phyloP scores from a whole-genome alignment of 2,329 filamentous ascomycete species.

The Trichoderma polysporum region DNA sequence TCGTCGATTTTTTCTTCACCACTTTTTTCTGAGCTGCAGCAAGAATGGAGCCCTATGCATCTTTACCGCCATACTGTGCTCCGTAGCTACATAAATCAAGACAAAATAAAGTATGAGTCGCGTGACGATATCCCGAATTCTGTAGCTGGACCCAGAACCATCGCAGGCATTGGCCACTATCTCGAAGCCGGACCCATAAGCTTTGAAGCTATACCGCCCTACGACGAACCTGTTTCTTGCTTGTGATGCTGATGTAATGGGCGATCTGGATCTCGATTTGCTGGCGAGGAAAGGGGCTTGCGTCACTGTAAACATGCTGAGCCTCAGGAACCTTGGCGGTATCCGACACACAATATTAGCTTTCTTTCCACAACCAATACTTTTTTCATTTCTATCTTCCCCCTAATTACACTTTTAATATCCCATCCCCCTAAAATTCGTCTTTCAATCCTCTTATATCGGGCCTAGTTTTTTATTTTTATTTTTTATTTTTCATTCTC shows the following conservation, averaged over 20 bases:
- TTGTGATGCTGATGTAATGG: conserved; percentile 18
- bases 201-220: neutral
- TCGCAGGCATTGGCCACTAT: neutral
- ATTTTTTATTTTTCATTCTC: neutral
- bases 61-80: conserved; percentile 6
- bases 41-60: conserved; percentile 8
- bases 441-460: neutral
- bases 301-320: conserved; percentile 12
- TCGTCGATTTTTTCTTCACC: neutral
- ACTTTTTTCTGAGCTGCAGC: neutral
- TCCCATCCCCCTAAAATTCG: neutral
- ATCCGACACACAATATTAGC: neutral
- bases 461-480: neutral
- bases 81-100: neutral
- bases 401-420: neutral
- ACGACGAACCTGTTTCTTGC: neutral
- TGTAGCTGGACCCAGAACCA: neutral
- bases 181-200: neutral
- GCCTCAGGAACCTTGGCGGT: neutral
- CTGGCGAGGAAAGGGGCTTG: conserved; percentile 8
- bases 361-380: neutral
- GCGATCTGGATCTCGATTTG: neutral
- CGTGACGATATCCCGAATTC: conserved; percentile 13
- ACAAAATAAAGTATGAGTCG: conserved; percentile 4
- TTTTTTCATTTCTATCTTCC: neutral